Percentiles rank a stretch among this genome's conserved stretches.
These are phyloP conservation scores for Geosmithia flava DNA, from an alignment of 2,329 filamentous ascomycete genomes.

Conservation along the genomic window DNA sequence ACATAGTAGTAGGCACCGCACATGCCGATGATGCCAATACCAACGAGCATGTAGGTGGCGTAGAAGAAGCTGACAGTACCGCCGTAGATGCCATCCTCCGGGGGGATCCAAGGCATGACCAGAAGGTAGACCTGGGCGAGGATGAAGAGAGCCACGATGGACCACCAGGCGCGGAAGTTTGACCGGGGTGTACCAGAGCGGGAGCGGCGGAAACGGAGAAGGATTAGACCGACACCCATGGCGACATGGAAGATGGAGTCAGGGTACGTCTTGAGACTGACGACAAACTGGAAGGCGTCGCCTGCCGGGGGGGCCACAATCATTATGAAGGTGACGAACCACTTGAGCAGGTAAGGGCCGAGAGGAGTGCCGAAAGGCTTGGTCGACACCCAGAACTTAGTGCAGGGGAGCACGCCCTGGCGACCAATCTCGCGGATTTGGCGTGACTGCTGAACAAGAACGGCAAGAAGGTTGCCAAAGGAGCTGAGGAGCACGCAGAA, in stretches of 20 bases:
- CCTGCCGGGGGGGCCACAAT: slow-evolving; percentile 48
- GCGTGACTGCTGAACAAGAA: slow-evolving; percentile 40
- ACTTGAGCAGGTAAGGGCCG: slow-evolving; percentile 46
- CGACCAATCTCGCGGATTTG: slow-evolving; percentile 47
- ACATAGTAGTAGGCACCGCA: slow-evolving; percentile 45
- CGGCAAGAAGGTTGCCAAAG: slow-evolving; percentile 45
- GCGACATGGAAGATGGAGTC: slow-evolving; percentile 42
- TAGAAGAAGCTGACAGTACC: slow-evolving; percentile 67
- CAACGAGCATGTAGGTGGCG: slow-evolving; percentile 53
- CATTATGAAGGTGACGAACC: slow-evolving; percentile 44
- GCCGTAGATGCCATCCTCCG: slow-evolving; percentile 40
- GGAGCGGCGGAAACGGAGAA: slow-evolving; percentile 42
- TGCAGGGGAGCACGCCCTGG: slow-evolving; percentile 49
- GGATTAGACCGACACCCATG: slow-evolving; percentile 42
- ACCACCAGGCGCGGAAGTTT: slow-evolving; percentile 47
- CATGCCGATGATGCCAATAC: slow-evolving; percentile 42
- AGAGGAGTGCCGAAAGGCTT: slow-evolving; percentile 51
- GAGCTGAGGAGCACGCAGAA: slow-evolving; percentile 43
- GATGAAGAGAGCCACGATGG: slow-evolving; percentile 45
- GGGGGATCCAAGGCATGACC: slow-evolving; percentile 62
- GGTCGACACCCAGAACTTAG: slow-evolving; percentile 49
- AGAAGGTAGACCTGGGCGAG: slow-evolving; percentile 48
- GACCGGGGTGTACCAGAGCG: slow-evolving; percentile 32
- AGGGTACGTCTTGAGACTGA: slow-evolving; percentile 47
- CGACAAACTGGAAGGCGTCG: slow-evolving; percentile 53